These are phyloP conservation scores for Paecilomyces formosus DNA, from an alignment of 2,329 filamentous ascomycete species.

Conservation along the genomic window DNA sequence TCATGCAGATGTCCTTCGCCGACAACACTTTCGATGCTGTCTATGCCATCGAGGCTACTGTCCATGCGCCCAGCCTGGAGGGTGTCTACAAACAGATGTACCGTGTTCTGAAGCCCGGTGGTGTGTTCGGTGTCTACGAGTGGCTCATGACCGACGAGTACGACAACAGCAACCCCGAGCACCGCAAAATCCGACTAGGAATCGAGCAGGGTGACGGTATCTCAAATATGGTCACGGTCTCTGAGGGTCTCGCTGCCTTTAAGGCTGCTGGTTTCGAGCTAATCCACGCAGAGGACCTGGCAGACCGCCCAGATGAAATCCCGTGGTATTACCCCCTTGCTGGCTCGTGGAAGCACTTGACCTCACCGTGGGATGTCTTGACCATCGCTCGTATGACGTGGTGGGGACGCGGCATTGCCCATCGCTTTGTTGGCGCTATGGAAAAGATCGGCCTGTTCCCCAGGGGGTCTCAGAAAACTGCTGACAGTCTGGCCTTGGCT, in stretches of 20 bases:
- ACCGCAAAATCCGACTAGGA: conserved; percentile 83
- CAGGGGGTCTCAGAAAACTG: conserved; percentile 85
- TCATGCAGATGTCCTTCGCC: conserved; percentile 98
- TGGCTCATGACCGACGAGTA: conserved; percentile 98
- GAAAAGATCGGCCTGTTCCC: conserved; percentile 72
- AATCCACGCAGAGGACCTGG: conserved; percentile 77
- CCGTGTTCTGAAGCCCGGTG: conserved; percentile 91
- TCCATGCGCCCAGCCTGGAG: conserved; percentile 83
- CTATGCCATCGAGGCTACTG: conserved; percentile 95
- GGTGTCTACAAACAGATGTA: conserved; percentile 93
- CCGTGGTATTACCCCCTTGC: conserved; percentile 95
- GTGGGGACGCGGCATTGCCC: conserved; percentile 65
- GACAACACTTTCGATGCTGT: conserved; percentile 90
- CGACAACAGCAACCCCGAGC: conserved; percentile 77
- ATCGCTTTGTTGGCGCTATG: conserved; percentile 67
- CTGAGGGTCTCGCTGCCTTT: conserved; percentile 75
- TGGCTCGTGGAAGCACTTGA: conserved; percentile 76
- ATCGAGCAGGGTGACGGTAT: conserved; percentile 97
- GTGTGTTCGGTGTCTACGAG: conserved; percentile 94
- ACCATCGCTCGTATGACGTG: conserved; percentile 86
- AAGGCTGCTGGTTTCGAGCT: conserved; percentile 81
- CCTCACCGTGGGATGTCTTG: conserved; percentile 69
- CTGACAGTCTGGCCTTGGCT: conserved; percentile 73
- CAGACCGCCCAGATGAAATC: conserved; percentile 62
- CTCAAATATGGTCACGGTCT: conserved; percentile 89